These are phyloP conservation scores for Cyclocybe cylindracea DNA, from an alignment of 768 basidiomycete species.

Conservation along the genomic window DNA sequence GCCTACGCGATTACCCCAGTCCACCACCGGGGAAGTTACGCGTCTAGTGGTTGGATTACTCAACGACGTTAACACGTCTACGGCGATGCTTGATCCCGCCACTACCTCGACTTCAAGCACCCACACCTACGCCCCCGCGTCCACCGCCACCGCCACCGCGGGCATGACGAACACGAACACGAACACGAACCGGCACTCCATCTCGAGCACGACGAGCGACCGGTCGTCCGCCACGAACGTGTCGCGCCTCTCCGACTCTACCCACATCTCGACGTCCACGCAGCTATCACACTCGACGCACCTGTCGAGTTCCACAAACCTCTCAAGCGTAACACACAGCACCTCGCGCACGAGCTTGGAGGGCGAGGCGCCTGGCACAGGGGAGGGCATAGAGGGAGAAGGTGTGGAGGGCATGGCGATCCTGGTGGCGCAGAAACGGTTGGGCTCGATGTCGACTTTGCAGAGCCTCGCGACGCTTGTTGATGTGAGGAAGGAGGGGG, in stretches of 20 bases:
- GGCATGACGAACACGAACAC: too few species aligned
- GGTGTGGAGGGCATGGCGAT: not conserved
- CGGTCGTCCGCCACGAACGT: not conserved
- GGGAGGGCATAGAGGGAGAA: not conserved
- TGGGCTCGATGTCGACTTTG: slow-evolving; percentile 15
- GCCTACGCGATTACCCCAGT: too few species aligned
- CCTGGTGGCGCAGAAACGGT: slow-evolving; percentile 1
- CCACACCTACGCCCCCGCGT: too few species aligned
- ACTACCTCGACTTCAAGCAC: too few species aligned
- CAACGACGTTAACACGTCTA: too few species aligned
- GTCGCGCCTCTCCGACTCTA: not conserved
- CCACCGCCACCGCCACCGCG: not conserved
- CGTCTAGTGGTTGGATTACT: too few species aligned
- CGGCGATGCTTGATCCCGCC: too few species aligned
- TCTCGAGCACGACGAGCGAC: slow-evolving; percentile 18
- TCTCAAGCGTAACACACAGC: too few species aligned
- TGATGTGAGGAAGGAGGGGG: slow-evolving; percentile 1
- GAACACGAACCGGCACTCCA: slow-evolving; percentile 16
- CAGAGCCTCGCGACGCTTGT: slow-evolving; percentile 12
- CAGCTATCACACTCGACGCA: too few species aligned
- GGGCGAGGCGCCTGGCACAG: not conserved
- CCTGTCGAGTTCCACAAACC: not conserved
- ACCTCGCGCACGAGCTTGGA: not conserved
- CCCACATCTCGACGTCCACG: too few species aligned
- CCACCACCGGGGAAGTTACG: too few species aligned